phyloP scores from a whole-genome alignment of 305 asterid species.

The Rubia tinctorum region DNA sequence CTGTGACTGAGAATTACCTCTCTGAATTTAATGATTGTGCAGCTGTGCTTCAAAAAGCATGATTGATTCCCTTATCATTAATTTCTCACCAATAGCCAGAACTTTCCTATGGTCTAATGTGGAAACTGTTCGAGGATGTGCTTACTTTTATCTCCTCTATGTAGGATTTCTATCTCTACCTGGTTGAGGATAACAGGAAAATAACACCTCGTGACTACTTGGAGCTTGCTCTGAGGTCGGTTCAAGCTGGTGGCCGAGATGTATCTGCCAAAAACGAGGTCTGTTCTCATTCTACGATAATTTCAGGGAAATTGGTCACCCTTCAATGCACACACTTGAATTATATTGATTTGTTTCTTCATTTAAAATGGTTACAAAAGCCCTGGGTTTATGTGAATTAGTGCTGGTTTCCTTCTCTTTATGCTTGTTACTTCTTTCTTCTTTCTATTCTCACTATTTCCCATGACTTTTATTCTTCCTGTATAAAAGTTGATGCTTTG shows the following conservation, averaged over 20 bases:
- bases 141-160: conserved; percentile 17
- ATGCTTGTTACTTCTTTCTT: neutral
- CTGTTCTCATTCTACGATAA: neutral
- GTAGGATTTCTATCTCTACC: conserved; percentile 93
- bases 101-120: neutral
- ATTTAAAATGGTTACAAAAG: neutral
- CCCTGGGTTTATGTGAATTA: neutral
- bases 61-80: neutral
- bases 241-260: conserved; percentile 72
- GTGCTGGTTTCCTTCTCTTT: neutral
- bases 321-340: neutral
- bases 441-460: neutral
- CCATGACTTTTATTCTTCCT: neutral
- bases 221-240: conserved; percentile 83
- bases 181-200: conserved; percentile 77
- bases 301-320: neutral
- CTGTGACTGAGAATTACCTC: conserved; percentile 9
- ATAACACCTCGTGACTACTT: conserved; percentile 99
- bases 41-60: neutral
- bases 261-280: conserved; percentile 95
- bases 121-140: conserved; percentile 8
- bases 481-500: neutral
- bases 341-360: neutral
- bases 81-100: neutral
- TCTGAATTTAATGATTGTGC: neutral